A percentile compares a stretch with the other conserved stretches of the same genome.
Evolutionary conservation across 23 red algal genomes (phyloP).

Genomic region (Gracilaria domingensis): DNA sequence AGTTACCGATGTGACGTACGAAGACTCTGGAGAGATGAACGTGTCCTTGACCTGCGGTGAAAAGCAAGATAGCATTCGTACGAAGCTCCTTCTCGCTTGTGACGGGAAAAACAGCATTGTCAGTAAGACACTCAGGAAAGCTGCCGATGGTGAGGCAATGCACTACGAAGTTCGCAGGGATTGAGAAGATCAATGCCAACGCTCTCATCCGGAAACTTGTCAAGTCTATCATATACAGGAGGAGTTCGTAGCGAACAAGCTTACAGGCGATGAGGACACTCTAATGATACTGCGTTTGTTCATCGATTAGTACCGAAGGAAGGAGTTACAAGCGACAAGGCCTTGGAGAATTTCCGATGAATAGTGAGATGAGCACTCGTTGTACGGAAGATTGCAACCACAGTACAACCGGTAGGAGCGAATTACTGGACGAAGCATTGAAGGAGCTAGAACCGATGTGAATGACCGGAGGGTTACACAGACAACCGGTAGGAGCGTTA

Average conservation of each 20-base stretch:
- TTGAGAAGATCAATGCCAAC: neutral
- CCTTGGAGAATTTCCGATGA: neutral
- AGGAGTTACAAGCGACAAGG: neutral
- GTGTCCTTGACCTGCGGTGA: neutral
- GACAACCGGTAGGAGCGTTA: too few relatives aligned
- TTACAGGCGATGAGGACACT: neutral
- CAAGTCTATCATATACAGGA: neutral
- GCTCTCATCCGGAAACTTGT: neutral
- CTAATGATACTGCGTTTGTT: neutral
- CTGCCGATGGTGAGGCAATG: neutral
- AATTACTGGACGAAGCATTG: conserved; percentile 53
- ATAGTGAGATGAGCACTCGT: neutral
- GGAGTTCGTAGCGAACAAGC: neutral
- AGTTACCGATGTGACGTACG: neutral
- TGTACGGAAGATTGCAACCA: neutral
- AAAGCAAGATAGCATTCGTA: neutral
- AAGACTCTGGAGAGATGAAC: neutral
- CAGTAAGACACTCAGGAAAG: neutral
- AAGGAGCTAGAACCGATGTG: too few relatives aligned
- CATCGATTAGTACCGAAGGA: neutral
- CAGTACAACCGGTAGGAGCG: neutral
- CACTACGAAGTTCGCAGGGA: neutral
- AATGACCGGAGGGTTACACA: too few relatives aligned
- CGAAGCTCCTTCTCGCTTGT: conserved; percentile 59
- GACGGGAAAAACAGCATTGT: conserved; percentile 49